These are phyloP conservation scores for Cyberlindnera suaveolens DNA, from an alignment of 805 yeast species.

Conservation along the genomic window DNA sequence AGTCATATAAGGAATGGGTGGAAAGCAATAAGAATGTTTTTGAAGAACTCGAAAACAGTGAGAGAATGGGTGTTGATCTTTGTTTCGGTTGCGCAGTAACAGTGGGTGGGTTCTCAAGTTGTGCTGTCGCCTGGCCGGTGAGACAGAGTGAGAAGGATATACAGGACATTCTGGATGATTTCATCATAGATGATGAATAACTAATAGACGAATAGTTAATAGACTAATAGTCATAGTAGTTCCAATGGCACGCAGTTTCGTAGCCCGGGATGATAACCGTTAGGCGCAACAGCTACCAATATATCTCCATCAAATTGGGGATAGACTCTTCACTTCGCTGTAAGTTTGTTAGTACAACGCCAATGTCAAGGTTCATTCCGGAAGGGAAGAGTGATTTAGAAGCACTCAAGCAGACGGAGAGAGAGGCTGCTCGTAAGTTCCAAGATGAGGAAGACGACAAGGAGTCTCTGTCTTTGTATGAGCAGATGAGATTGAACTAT, in stretches of 20 bases:
- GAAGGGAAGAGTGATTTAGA: slow-evolving; percentile 22
- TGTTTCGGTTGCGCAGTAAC: slow-evolving; percentile 78
- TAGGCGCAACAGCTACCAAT: too few relatives aligned
- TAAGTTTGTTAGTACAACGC: not conserved
- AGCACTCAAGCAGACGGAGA: slow-evolving; percentile 14
- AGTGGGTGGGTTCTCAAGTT: slow-evolving; percentile 36
- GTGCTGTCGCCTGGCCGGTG: slow-evolving; percentile 35
- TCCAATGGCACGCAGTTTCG: too few relatives aligned
- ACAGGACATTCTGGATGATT: slow-evolving; percentile 41
- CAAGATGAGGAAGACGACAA: slow-evolving; percentile 17
- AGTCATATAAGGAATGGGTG: slow-evolving; percentile 29
- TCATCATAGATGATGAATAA: slow-evolving; percentile 34
- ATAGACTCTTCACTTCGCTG: not conserved
- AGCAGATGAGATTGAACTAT: slow-evolving; percentile 24
- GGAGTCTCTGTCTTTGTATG: slow-evolving; percentile 20
- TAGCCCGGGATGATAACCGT: too few relatives aligned
- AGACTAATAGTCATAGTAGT: too few relatives aligned
- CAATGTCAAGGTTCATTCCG: slow-evolving; percentile 24
- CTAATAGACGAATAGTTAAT: too few relatives aligned
- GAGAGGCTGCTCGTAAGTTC: slow-evolving; percentile 11
- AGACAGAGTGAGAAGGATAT: slow-evolving; percentile 24
- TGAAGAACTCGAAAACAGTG: slow-evolving; percentile 9
- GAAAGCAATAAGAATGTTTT: slow-evolving; percentile 18
- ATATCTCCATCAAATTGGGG: slow-evolving; percentile 11
- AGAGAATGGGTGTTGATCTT: slow-evolving; percentile 27